These are phyloP conservation scores for Gloeostereum incarnatum DNA, from an alignment of 768 basidiomycete genomes.

Conservation along the genomic window DNA sequence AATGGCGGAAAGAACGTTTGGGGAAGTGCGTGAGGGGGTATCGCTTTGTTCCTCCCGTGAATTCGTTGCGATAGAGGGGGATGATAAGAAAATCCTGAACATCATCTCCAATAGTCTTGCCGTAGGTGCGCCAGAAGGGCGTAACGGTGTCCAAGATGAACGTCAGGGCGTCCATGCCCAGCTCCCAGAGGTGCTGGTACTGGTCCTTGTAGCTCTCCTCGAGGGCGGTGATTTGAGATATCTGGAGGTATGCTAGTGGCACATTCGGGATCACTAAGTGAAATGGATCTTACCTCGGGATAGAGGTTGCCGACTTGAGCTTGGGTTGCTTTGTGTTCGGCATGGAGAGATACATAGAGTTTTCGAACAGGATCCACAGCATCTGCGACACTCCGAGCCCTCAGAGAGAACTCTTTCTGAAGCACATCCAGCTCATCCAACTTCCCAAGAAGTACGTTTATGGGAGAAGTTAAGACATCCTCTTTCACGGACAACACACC, in stretches of 20 bases:
- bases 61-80: slow-evolving; percentile 77
- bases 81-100: slow-evolving; percentile 75
- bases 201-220: slow-evolving; percentile 77
- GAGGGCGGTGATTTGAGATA: slow-evolving; percentile 59
- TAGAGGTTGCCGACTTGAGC: slow-evolving; percentile 68
- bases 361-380: slow-evolving; percentile 44
- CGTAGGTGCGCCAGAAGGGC: slow-evolving; percentile 76
- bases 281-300: slow-evolving; percentile 49
- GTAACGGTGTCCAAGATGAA: slow-evolving; percentile 69
- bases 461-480: slow-evolving; percentile 45
- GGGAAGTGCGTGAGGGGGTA: slow-evolving; percentile 54
- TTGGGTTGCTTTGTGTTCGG: slow-evolving; percentile 53
- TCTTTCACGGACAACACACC: slow-evolving; percentile 14
- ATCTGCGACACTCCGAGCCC: slow-evolving; percentile 39
- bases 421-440: slow-evolving; percentile 41
- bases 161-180: slow-evolving; percentile 71
- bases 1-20: slow-evolving; percentile 55
- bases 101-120: slow-evolving; percentile 75
- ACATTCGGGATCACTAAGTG: not conserved
- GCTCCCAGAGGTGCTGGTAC: slow-evolving; percentile 75
- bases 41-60: slow-evolving; percentile 66
- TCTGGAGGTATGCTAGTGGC: slow-evolving; percentile 23
- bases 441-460: slow-evolving; percentile 37
- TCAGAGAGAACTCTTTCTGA: slow-evolving; percentile 30
- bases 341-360: slow-evolving; percentile 47